Conservation (phyloP, 2,329 filamentous ascomycete genomes). For the Botrytis deweyae region DNA sequence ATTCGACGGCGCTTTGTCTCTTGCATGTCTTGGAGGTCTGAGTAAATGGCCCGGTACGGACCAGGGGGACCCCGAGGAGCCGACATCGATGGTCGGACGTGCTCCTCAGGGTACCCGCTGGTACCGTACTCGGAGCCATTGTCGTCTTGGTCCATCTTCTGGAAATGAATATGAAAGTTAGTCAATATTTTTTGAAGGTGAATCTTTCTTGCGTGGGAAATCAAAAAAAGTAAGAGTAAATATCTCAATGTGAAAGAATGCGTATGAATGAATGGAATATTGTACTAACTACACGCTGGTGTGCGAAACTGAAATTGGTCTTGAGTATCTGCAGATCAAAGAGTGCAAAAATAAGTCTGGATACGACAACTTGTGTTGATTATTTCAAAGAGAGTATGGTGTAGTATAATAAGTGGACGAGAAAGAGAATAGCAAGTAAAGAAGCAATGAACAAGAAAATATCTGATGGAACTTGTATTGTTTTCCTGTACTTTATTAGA, state of each 20-base stretch:
- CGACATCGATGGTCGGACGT: neutral
- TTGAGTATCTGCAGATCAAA: neutral
- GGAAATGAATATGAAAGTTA: neutral
- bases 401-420: neutral
- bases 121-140: neutral
- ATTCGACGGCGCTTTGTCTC: neutral
- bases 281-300: constrained; percentile 1
- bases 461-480: neutral
- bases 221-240: neutral
- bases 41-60: constrained; percentile 14
- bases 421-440: neutral
- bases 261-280: neutral
- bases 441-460: constrained; percentile 1
- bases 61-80: neutral
- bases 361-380: too few species aligned
- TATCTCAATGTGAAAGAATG: neutral
- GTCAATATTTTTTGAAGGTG: constrained; percentile 6
- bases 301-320: neutral
- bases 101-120: neutral
- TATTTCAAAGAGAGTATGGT: neutral
- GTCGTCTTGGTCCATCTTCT: constrained; percentile 5
- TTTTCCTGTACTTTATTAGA: neutral
- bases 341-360: neutral
- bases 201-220: neutral
- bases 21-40: neutral